phyloP scores from a whole-genome alignment of 148 eudicot genomes.

The Camellia lanceoleosa region DNA sequence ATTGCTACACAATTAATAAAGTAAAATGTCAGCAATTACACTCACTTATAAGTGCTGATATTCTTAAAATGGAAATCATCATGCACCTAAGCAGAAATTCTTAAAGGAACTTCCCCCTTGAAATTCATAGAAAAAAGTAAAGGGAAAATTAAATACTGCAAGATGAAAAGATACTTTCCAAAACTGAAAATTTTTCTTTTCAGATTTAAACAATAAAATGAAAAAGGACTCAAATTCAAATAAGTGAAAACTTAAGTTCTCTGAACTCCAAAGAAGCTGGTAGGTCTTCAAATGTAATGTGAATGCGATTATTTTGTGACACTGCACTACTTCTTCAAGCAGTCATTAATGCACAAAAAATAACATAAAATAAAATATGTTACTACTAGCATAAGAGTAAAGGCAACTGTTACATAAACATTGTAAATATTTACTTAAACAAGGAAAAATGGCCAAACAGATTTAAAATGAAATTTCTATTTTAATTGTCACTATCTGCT shows the following conservation, averaged over 20 bases:
- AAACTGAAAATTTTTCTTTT: too few relatives aligned
- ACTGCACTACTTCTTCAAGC: background rate
- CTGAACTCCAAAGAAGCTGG: background rate
- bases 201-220: background rate
- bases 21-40: constrained; percentile 8
- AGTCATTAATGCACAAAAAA: background rate
- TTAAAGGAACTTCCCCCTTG: background rate
- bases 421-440: background rate
- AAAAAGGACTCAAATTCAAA: background rate
- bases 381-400: too few relatives aligned
- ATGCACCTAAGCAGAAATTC: background rate
- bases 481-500: background rate
- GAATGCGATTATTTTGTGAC: background rate
- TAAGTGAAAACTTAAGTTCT: background rate
- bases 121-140: background rate
- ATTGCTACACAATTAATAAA: constrained; percentile 50
- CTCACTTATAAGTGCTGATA: background rate
- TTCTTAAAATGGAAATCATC: constrained; percentile 7
- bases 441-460: background rate
- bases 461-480: background rate
- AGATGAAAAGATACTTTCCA: background rate
- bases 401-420: too few relatives aligned
- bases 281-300: background rate
- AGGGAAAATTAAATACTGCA: background rate
- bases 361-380: too few relatives aligned